These are phyloP conservation scores for Fusarium euwallaceae DNA, from an alignment of 2,329 filamentous ascomycete species.

Conservation along the genomic window DNA sequence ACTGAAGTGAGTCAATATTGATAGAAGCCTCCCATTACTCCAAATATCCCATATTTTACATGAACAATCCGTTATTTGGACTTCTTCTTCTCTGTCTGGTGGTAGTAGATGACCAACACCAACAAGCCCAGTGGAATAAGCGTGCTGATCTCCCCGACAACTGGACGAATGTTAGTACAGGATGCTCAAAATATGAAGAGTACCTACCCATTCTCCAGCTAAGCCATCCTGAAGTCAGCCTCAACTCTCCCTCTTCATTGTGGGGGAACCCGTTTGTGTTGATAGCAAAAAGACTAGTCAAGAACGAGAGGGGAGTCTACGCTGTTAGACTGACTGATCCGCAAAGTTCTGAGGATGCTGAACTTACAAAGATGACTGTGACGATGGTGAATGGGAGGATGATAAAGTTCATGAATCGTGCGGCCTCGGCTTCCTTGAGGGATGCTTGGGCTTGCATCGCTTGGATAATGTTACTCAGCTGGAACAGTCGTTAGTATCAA, in stretches of 20 bases:
- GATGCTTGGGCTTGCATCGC: constrained; percentile 3
- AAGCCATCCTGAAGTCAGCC: not conserved
- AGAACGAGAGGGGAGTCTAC: not conserved
- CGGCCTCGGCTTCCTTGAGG: not conserved
- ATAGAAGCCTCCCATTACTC: too few species aligned
- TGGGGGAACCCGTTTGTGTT: not conserved
- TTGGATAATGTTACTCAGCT: not conserved
- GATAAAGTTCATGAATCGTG: constrained; percentile 2
- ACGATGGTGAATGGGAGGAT: not conserved
- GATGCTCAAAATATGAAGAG: not conserved
- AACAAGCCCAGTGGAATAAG: not conserved
- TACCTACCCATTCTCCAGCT: not conserved
- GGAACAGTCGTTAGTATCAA: accelerated
- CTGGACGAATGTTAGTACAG: not conserved
- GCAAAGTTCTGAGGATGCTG: too few species aligned
- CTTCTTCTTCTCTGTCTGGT: not conserved
- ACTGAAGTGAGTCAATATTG: too few species aligned
- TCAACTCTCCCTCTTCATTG: not conserved
- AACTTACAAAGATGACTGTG: not conserved
- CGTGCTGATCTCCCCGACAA: not conserved
- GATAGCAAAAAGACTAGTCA: constrained; percentile 1
- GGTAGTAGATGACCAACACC: not conserved
- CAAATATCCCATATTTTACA: not conserved
- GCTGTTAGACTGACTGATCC: too few species aligned
- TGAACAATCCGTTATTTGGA: not conserved